phyloP scores from a whole-genome alignment of 176 grass and related monocot genomes.

The Tuctoria greenei region DNA sequence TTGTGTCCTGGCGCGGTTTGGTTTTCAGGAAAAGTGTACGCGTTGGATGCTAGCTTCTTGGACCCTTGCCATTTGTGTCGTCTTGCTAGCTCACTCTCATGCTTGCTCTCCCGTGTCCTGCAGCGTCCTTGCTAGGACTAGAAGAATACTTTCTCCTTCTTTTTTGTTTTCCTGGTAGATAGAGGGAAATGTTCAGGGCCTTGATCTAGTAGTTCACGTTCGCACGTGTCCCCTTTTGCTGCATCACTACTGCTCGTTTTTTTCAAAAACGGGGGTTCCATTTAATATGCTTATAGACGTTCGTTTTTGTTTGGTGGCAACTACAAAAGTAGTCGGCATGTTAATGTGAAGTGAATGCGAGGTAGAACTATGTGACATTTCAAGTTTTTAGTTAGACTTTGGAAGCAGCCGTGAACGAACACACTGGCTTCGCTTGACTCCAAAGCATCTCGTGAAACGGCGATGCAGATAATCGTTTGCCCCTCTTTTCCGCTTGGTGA shows the following conservation, averaged over 20 bases:
- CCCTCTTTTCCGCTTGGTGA: too few relatives aligned
- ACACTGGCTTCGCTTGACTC: constrained; percentile 2
- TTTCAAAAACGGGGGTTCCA: not conserved
- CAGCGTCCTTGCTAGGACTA: not conserved
- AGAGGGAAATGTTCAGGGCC: not conserved
- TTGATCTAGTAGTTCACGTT: not conserved
- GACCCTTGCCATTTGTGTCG: constrained; percentile 29
- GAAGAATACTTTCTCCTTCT: not conserved
- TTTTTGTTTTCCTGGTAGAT: not conserved
- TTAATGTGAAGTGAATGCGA: constrained; percentile 24
- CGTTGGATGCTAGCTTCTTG: constrained; percentile 33
- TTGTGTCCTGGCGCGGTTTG: not conserved
- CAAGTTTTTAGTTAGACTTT: not conserved
- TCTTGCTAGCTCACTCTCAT: not conserved
- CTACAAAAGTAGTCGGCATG: not conserved
- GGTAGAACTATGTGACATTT: constrained; percentile 23
- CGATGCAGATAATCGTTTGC: not conserved
- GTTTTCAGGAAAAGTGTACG: not conserved
- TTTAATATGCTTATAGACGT: not conserved
- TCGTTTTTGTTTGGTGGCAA: constrained; percentile 11
- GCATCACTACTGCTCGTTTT: not conserved
- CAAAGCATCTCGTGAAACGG: not conserved
- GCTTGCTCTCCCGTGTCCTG: not conserved
- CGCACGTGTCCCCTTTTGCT: not conserved
- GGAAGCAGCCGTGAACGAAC: not conserved